Evolutionary conservation across 352 stramenopile species (phyloP).

Genomic region (Blastocystis sp.): DNA sequence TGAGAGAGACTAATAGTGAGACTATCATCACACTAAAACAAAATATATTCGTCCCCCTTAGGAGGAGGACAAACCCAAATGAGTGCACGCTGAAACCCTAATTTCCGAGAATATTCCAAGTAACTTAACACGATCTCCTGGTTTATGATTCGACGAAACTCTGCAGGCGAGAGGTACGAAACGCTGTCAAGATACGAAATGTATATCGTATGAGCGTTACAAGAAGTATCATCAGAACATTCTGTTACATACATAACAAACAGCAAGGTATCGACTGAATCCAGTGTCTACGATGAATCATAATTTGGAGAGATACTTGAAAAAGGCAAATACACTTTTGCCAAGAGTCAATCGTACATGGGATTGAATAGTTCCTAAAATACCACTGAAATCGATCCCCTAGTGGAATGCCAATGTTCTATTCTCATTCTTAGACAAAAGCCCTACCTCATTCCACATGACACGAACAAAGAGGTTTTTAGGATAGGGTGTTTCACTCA

Average conservation of each 20-base stretch:
- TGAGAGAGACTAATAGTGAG: slow-evolving; percentile 72
- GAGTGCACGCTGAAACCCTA: slow-evolving; percentile 92
- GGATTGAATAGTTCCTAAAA: slow-evolving; percentile 8
- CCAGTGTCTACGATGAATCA: slow-evolving; percentile 79
- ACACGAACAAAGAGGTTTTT: slow-evolving; percentile 58
- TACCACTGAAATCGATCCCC: neutral
- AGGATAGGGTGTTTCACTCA: slow-evolving; percentile 54
- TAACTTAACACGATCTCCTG: slow-evolving; percentile 97
- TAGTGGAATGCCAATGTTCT: neutral
- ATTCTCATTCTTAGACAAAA: neutral
- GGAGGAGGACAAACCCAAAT: slow-evolving; percentile 97
- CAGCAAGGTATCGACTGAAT: slow-evolving; percentile 95
- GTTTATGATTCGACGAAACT: slow-evolving; percentile 95
- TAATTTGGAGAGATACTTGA: neutral
- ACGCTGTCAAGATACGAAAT: slow-evolving; percentile 97
- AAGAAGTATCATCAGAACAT: slow-evolving; percentile 88
- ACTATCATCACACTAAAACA: slow-evolving; percentile 71
- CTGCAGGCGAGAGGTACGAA: slow-evolving; percentile 91
- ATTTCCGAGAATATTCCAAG: slow-evolving; percentile 89
- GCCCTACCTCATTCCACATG: slow-evolving; percentile 60
- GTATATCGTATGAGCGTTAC: slow-evolving; percentile 88
- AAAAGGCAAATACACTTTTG: slow-evolving; percentile 58
- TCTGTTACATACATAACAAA: slow-evolving; percentile 99
- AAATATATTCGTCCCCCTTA: slow-evolving; percentile 98
- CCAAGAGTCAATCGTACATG: neutral